phyloP scores from a whole-genome alignment of 2,329 filamentous ascomycete species.

The Sporothrix euskadiensis region DNA sequence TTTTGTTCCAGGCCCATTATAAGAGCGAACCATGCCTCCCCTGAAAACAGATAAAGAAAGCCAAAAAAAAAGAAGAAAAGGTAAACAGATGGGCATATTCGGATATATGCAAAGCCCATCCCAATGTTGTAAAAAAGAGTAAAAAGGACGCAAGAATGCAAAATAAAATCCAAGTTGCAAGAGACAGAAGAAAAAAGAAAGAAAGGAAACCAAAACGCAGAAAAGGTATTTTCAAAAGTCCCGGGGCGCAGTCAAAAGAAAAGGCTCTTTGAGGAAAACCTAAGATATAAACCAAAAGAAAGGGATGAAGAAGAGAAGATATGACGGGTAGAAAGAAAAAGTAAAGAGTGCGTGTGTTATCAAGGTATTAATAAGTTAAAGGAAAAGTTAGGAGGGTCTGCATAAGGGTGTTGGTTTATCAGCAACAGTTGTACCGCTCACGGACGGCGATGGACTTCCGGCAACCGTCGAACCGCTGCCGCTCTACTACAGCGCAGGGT shows the following conservation, averaged over 20 bases:
- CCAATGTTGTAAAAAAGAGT: slow-evolving; percentile 1
- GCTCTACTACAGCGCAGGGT: slow-evolving; percentile 42
- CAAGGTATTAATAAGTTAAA: slow-evolving; percentile 1
- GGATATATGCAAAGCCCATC: slow-evolving; percentile 15
- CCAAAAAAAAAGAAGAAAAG: background rate
- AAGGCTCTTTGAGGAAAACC: background rate
- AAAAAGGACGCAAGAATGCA: background rate
- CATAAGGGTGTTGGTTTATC: background rate
- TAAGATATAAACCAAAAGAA: background rate
- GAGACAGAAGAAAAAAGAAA: slow-evolving; percentile 8
- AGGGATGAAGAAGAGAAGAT: slow-evolving; percentile 1
- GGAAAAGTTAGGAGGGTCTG: background rate
- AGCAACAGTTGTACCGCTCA: too few species aligned
- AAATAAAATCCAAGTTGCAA: background rate
- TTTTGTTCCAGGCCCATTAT: background rate
- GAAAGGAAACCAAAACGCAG: slow-evolving; percentile 10
- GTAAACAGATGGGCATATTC: slow-evolving; percentile 7
- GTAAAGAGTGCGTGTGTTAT: background rate
- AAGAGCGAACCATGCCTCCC: background rate
- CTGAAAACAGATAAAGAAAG: background rate
- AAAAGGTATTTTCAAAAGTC: slow-evolving; percentile 1
- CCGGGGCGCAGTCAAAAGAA: slow-evolving; percentile 7
- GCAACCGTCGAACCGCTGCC: background rate
- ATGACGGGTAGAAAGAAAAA: background rate
- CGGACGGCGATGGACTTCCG: background rate